These are phyloP conservation scores for Beauveria bassiana DNA, from an alignment of 2,329 filamentous ascomycete species.

Conservation along the genomic window DNA sequence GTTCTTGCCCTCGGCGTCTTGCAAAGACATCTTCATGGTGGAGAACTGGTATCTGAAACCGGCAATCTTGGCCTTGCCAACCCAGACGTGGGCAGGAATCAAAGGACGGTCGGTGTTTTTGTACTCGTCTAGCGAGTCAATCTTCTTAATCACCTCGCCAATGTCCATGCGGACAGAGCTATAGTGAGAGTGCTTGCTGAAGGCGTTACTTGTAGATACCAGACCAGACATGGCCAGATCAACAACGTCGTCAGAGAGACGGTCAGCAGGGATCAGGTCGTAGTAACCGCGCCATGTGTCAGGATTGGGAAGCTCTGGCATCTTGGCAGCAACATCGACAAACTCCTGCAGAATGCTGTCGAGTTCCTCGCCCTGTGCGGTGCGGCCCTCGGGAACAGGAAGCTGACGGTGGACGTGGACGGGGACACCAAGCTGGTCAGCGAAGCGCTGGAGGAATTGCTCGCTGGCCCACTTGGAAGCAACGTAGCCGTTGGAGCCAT, in stretches of 20 bases:
- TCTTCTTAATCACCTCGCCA: conserved; percentile 11
- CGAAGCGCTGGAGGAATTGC: conserved; percentile 20
- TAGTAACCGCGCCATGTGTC: conserved; percentile 12
- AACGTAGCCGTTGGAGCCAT: conserved; percentile 24
- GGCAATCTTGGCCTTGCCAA: conserved; percentile 12
- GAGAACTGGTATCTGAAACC: conserved; percentile 12
- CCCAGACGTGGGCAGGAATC: conserved; percentile 12
- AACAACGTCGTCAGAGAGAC: conserved; percentile 11
- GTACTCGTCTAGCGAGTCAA: conserved; percentile 10
- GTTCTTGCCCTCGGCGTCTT: conserved; percentile 10
- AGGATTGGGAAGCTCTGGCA: conserved; percentile 11
- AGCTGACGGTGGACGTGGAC: conserved; percentile 14
- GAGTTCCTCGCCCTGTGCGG: conserved; percentile 10
- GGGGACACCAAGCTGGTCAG: conserved; percentile 2
- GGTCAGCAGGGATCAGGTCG: conserved; percentile 11
- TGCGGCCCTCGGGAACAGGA: conserved; percentile 11
- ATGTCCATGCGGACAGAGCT: conserved; percentile 13
- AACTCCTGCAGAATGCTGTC: conserved; percentile 12
- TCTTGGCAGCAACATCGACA: conserved; percentile 11
- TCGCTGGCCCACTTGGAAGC: conserved; percentile 29
- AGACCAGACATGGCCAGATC: conserved; percentile 11
- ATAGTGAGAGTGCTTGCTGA: conserved; percentile 11
- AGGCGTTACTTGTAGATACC: background rate
- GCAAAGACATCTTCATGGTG: conserved; percentile 11
- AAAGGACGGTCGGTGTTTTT: conserved; percentile 9